Evolutionary conservation across 352 stramenopile genomes (phyloP).

Genomic region (Pythium vanterpoolii): DNA sequence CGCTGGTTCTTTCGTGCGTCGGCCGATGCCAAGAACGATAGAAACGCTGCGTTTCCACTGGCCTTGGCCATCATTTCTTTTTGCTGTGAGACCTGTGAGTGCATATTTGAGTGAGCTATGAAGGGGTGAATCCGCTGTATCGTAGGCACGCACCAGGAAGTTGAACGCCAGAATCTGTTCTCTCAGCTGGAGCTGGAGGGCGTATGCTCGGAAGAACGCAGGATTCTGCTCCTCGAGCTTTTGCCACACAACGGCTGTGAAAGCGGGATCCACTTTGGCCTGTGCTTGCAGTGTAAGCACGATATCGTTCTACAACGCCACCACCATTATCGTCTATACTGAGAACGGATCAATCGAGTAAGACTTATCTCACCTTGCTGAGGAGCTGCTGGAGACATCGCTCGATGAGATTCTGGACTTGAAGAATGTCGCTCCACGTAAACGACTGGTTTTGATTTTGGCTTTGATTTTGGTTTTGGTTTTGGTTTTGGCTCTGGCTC

Average conservation of each 20-base stretch:
- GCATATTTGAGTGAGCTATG: neutral
- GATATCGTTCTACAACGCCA: slow-evolving; percentile 46
- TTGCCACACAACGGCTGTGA: slow-evolving; percentile 87
- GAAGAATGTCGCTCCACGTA: slow-evolving; percentile 88
- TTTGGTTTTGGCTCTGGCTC: neutral
- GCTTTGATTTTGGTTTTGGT: neutral
- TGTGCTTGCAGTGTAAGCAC: slow-evolving; percentile 58
- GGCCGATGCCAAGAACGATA: slow-evolving; percentile 19
- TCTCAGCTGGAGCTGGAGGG: slow-evolving; percentile 80
- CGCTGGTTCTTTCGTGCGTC: slow-evolving; percentile 12
- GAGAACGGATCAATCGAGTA: neutral
- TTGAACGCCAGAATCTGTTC: slow-evolving; percentile 92
- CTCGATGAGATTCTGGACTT: slow-evolving; percentile 89
- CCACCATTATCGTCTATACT: neutral
- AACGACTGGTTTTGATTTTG: slow-evolving; percentile 31
- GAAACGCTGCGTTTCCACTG: slow-evolving; percentile 27
- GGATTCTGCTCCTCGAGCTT: slow-evolving; percentile 92
- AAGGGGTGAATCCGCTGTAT: neutral
- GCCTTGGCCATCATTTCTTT: slow-evolving; percentile 61
- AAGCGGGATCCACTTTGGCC: slow-evolving; percentile 79
- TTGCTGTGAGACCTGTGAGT: slow-evolving; percentile 51
- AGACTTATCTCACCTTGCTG: slow-evolving; percentile 57
- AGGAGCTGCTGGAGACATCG: slow-evolving; percentile 89
- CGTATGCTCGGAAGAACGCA: slow-evolving; percentile 87
- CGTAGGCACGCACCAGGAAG: slow-evolving; percentile 74